Percentiles rank a stretch among this genome's conserved stretches.
Conservation (phyloP, 495 filamentous ascomycete species). For the Tuber aestivum region DNA sequence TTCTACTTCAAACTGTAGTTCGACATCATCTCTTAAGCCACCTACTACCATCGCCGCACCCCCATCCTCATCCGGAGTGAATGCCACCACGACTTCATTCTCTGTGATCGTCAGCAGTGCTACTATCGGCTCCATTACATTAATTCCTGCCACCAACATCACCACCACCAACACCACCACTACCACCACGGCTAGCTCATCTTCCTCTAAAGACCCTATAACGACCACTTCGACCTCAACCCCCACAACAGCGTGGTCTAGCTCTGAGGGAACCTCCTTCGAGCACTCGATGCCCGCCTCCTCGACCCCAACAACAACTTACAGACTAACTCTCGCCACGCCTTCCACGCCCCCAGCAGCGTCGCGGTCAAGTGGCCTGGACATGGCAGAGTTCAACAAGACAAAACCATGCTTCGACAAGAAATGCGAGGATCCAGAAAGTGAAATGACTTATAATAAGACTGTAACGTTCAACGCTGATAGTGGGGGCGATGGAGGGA, state of each 20-base stretch:
- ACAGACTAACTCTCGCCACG: slow-evolving; percentile 2
- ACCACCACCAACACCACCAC: not conserved
- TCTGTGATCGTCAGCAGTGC: not conserved
- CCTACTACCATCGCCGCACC: not conserved
- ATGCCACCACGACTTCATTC: not conserved
- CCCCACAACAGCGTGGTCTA: not conserved
- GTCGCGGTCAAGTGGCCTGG: not conserved
- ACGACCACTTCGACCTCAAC: not conserved
- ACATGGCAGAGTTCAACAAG: slow-evolving; percentile 12
- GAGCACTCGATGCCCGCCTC: not conserved
- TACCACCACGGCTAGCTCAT: not conserved
- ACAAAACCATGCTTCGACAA: slow-evolving; percentile 16
- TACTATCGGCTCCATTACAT: not conserved
- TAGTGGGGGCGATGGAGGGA: not conserved
- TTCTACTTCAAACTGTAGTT: not conserved
- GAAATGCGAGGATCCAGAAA: slow-evolving; percentile 14
- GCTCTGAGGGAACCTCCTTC: not conserved
- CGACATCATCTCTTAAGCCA: not conserved
- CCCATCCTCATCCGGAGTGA: not conserved
- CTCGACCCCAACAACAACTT: not conserved
- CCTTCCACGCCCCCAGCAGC: not conserved
- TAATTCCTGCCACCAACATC: not conserved
- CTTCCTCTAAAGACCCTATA: not conserved
- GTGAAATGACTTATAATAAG: slow-evolving; percentile 25
- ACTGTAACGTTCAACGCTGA: not conserved